Conservation (phyloP, 2,329 filamentous ascomycete genomes). For the Fusarium dlaminii region DNA sequence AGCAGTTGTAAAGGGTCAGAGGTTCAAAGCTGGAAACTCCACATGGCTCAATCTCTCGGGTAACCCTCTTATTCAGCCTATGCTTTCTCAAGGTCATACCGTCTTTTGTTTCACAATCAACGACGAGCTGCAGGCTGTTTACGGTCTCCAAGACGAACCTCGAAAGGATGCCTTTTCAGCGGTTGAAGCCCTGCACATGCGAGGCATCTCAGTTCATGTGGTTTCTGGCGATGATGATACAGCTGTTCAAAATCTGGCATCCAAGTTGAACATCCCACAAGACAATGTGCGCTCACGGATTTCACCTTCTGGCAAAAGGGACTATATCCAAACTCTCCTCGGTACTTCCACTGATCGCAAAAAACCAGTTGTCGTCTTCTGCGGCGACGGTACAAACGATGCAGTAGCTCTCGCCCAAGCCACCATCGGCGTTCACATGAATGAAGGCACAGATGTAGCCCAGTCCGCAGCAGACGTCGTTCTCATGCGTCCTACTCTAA, state of each 20-base stretch:
- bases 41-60: constrained; percentile 55
- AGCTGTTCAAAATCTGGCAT: constrained; percentile 55
- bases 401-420: constrained; percentile 77
- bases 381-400: constrained; percentile 84
- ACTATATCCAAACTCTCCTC: constrained; percentile 54
- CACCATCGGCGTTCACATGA: constrained; percentile 76
- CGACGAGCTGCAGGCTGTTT: constrained; percentile 50
- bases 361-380: constrained; percentile 67
- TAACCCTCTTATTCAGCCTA: constrained; percentile 45
- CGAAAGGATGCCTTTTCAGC: constrained; percentile 53
- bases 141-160: constrained; percentile 58
- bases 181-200: constrained; percentile 48
- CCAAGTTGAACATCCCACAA: constrained; percentile 51
- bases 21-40: constrained; percentile 60
- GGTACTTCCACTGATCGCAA: constrained; percentile 12
- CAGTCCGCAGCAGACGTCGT: constrained; percentile 74
- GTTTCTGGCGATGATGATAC: constrained; percentile 64
- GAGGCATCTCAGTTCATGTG: constrained; percentile 56
- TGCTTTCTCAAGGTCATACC: constrained; percentile 52
- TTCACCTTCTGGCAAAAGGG: constrained; percentile 57
- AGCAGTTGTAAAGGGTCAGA: constrained; percentile 38
- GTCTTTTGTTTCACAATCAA: constrained; percentile 59
- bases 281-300: constrained; percentile 53
- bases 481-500: constrained; percentile 66
- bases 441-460: constrained; percentile 70